phyloP scores from a whole-genome alignment of 129 eudicot genomes.

The Daucus carota region DH1_v3.0 NC_030387.2:5667001-5667500 shows the following conservation, averaged over 20 bases:
- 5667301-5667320: no score
- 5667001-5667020: constrained; percentile 22
- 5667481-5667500: no score
- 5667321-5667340: no score
- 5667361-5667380: no score
- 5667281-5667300: no score
- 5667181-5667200: not conserved
- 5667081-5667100: constrained; percentile 5
- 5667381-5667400: no score
- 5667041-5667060: constrained; percentile 31
- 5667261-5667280: not conserved
- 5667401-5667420: no score
- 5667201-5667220: not conserved
- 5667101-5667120: not conserved
- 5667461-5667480: no score
- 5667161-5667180: not conserved
- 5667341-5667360: no score
- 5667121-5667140: not conserved
- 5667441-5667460: no score
- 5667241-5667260: not conserved
- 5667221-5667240: not conserved
- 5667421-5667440: no score
- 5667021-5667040: constrained; percentile 30
- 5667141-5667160: not conserved
- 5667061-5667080: constrained; percentile 36